These are phyloP conservation scores for Schizonepeta tenuifolia DNA, from an alignment of 257 asterid genomes.

Conservation along the genomic window DNA sequence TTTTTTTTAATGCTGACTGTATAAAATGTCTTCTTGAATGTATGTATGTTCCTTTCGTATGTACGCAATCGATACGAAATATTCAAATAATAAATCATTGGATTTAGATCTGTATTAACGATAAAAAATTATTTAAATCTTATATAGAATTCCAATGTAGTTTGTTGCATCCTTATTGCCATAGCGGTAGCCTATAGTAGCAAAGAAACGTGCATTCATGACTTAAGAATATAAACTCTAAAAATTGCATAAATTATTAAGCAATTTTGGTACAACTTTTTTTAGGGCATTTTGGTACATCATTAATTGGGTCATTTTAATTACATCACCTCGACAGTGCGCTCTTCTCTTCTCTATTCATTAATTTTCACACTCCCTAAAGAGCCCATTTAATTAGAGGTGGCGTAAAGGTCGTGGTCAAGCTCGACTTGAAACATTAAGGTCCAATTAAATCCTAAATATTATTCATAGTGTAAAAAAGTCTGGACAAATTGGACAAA, in stretches of 20 bases:
- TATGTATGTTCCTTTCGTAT: too few relatives aligned
- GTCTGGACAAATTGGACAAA: too few relatives aligned
- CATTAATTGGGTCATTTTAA: background rate
- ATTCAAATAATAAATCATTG: too few relatives aligned
- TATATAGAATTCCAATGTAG: background rate
- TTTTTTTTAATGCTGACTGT: too few relatives aligned
- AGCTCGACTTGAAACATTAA: too few relatives aligned
- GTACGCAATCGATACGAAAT: too few relatives aligned
- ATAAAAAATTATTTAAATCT: background rate
- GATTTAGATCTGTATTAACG: background rate
- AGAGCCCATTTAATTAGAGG: too few relatives aligned
- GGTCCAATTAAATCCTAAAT: too few relatives aligned
- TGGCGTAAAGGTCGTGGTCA: too few relatives aligned
- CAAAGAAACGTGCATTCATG: background rate
- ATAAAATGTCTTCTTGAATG: too few relatives aligned
- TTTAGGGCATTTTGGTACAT: background rate
- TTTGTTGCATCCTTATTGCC: background rate
- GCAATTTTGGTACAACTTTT: background rate
- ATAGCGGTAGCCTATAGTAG: background rate
- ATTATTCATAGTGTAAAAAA: too few relatives aligned
- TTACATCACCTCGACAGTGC: background rate
- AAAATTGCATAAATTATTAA: background rate
- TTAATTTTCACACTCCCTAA: background rate
- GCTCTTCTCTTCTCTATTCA: background rate
- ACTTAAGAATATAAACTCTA: background rate